Conservation (phyloP, 2,329 filamentous ascomycete genomes). For the Claviceps cyperi region DNA sequence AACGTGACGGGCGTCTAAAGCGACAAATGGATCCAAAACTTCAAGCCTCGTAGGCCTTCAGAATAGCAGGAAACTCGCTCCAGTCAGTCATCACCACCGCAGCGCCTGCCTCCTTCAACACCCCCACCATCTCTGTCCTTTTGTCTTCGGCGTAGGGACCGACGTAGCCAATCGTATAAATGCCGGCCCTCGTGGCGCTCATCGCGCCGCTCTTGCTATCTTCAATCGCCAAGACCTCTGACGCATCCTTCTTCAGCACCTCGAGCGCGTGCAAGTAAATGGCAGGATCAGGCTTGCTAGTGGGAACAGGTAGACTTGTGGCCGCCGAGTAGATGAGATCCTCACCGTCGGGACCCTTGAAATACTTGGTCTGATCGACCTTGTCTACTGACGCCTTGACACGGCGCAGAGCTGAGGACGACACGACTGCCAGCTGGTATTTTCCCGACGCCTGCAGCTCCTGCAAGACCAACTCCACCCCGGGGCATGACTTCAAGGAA, state of each 20-base stretch:
- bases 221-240: conserved; percentile 69
- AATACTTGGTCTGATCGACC: conserved; percentile 67
- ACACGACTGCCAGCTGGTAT: conserved; percentile 69
- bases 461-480: conserved; percentile 53
- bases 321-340: conserved; percentile 71
- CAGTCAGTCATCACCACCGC: conserved; percentile 47
- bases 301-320: conserved; percentile 62
- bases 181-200: conserved; percentile 58
- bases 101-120: conserved; percentile 46
- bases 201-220: conserved; percentile 77
- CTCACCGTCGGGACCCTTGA: conserved; percentile 30
- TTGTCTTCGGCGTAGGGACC: conserved; percentile 55
- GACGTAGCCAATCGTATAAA: conserved; percentile 73
- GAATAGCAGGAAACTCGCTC: conserved; percentile 35
- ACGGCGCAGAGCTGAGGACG: conserved; percentile 62
- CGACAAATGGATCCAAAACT: not conserved
- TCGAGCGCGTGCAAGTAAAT: conserved; percentile 72
- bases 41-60: conserved; percentile 31
- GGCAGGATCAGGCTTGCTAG: conserved; percentile 79
- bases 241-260: conserved; percentile 53
- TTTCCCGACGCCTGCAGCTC: conserved; percentile 43
- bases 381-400: conserved; percentile 67
- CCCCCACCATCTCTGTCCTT: conserved; percentile 49
- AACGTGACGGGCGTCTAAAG: not conserved
- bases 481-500: conserved; percentile 52